Percentiles rank a stretch among this genome's conserved stretches.
These are phyloP conservation scores for Eudorina sp. DNA, from an alignment of 139 green algal genomes.

Conservation along the genomic window DNA sequence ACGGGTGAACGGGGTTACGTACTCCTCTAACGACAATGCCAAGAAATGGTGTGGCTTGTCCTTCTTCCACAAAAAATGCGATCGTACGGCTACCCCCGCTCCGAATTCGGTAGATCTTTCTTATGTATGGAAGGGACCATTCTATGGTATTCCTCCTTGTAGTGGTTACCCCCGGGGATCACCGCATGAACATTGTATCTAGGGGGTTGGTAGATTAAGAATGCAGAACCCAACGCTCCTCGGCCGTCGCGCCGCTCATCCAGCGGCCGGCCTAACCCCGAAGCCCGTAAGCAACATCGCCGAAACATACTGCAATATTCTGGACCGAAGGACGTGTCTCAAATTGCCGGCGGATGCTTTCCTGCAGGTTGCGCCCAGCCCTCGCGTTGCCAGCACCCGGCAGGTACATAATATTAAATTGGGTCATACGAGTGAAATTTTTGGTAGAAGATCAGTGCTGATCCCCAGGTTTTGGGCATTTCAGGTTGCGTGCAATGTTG, in stretches of 20 bases:
- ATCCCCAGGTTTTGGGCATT: neutral
- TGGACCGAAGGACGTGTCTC: neutral
- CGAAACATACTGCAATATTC: too few species aligned
- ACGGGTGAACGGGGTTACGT: too few species aligned
- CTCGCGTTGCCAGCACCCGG: slow-evolving; percentile 16
- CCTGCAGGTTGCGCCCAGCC: slow-evolving; percentile 37
- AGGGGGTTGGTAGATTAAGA: neutral
- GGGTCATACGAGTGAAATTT: too few species aligned
- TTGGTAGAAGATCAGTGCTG: neutral
- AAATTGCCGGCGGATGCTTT: neutral
- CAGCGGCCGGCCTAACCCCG: neutral
- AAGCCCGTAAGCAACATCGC: slow-evolving; percentile 28
- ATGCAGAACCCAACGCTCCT: slow-evolving; percentile 36
- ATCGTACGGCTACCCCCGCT: neutral
- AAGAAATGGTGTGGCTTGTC: too few species aligned
- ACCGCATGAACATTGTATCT: neutral
- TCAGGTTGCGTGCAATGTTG: slow-evolving; percentile 71
- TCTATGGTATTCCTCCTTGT: neutral
- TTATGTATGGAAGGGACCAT: neutral
- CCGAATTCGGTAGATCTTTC: slow-evolving; percentile 1
- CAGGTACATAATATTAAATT: neutral
- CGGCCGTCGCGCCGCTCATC: slow-evolving; percentile 22
- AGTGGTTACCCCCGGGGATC: slow-evolving; percentile 13
- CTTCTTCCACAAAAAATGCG: too few species aligned
- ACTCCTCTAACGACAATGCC: too few species aligned